Evolutionary conservation across 345 rosid genomes (phyloP), one percentile per base, ranked within the genome.

Genomic region (Sisymbrium irio): DNA sequence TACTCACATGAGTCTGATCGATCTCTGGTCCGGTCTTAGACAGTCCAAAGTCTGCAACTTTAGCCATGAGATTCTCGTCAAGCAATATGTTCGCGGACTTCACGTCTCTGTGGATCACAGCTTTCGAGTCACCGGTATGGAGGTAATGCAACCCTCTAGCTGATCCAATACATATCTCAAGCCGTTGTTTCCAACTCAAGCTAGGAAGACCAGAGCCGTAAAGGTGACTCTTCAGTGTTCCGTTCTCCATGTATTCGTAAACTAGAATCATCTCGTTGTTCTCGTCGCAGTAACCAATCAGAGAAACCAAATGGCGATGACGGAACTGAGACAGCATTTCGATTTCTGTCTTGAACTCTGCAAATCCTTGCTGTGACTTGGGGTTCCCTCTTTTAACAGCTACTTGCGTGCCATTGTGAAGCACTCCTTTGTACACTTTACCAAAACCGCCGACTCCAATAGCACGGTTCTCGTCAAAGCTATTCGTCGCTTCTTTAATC

Each of bases 1-100:
- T 93, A 71, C 97, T 93, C 71, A 93, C 97, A 54, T 93, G 98
- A 15, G 98, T 93, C 81, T 93, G 97, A 75, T 93, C 97, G n/a
- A 92, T 45, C 77, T 92, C 98, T 6, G 95, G 95, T 33, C 95
- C 98, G 0, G 91, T 81, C 82, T 92, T 92, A n/a, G 96, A 92
- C 56, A 92, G 83, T 65, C 98, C 97, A 63, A 92, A 90, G 79
- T 89, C 89, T 46, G 89, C 91, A 73, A 85, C 91, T 77, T 89
- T 87, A 13, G 91, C 88, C 93, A 83, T 85, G 25, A 88, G 86
- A 65, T 81, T 85, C 85, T 88, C 87, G 30, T 88, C 91, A 4
- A 88, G 86, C 41, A 88, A 73, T 77, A 88, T 88, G 65, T 88
- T 88, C n/a, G 91, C 88, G 18, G 91, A 88, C 79, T 86, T 88